Evolutionary conservation across 2,329 filamentous ascomycete genomes (phyloP).

Genomic region (Fusarium sterilihyphosum): DNA sequence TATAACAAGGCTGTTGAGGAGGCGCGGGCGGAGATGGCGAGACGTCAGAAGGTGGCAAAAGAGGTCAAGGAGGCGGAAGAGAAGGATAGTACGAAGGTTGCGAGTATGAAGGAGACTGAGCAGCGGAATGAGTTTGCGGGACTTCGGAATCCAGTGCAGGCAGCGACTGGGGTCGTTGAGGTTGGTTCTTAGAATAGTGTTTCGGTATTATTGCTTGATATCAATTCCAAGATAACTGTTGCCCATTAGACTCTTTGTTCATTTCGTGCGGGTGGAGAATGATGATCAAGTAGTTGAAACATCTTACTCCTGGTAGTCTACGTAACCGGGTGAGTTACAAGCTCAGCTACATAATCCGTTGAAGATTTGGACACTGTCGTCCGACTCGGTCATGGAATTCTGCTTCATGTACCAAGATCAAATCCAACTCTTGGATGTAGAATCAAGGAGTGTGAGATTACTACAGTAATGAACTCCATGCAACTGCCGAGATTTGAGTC

Average conservation of each 20-base stretch:
- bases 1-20: background rate
- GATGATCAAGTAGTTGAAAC: fast-evolving
- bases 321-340: too few relatives aligned
- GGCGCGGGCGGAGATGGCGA: background rate
- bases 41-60: background rate
- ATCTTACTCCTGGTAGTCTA: fast-evolving
- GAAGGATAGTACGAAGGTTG: background rate
- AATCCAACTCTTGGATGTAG: fast-evolving
- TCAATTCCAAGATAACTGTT: fast-evolving
- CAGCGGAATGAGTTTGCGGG: background rate
- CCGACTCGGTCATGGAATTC: background rate
- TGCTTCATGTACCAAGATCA: fast-evolving
- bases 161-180: background rate
- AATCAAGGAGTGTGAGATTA: fast-evolving
- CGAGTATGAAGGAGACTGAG: background rate
- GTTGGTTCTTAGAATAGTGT: background rate
- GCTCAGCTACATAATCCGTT: too few relatives aligned
- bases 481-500: background rate
- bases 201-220: background rate
- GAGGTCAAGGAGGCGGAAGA: background rate
- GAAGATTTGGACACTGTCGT: fast-evolving
- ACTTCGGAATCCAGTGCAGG: background rate
- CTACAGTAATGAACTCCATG: background rate
- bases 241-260: fast-evolving
- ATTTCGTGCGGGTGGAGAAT: fast-evolving